A percentile compares a stretch with the other conserved stretches of the same genome.
Conservation (phyloP, 1,139 yeast species). For the Protomyces arabidopsidicola region DNA sequence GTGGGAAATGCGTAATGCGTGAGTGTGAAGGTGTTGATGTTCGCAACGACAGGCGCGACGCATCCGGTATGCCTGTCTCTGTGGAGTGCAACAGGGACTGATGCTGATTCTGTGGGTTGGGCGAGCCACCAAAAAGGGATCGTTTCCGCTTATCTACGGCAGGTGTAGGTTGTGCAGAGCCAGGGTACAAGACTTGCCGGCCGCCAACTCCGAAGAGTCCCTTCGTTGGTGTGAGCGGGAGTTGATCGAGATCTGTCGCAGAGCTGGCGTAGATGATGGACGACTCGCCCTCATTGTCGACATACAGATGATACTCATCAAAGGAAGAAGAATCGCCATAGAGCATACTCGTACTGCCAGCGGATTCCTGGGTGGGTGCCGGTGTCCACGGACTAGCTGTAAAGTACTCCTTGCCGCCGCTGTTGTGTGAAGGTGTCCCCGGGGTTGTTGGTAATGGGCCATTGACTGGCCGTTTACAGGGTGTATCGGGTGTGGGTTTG, state of each 20-base stretch:
- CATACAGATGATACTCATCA: conserved; percentile 7
- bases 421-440: conserved; percentile 22
- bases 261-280: conserved; percentile 20
- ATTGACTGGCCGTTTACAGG: conserved; percentile 57
- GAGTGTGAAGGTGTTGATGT: conserved; percentile 11
- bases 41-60: not conserved
- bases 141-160: not conserved
- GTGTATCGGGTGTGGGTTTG: conserved; percentile 61
- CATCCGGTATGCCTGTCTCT: not conserved
- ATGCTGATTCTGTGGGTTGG: not conserved
- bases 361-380: not conserved
- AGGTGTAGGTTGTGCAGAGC: not conserved
- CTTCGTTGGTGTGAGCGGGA: conserved; percentile 20
- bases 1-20: not conserved
- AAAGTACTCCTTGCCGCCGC: conserved; percentile 23
- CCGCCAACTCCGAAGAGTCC: conserved; percentile 2
- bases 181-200: not conserved
- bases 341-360: not conserved
- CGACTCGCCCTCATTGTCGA: conserved; percentile 21
- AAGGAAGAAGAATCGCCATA: not conserved
- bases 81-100: not conserved
- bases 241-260: conserved; percentile 17
- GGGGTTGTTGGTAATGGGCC: conserved; percentile 28
- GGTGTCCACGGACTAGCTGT: not conserved
- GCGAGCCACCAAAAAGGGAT: not conserved